These are phyloP conservation scores for Colletotrichum scovillei DNA, from an alignment of 2,329 filamentous ascomycete genomes.

Conservation along the genomic window DNA sequence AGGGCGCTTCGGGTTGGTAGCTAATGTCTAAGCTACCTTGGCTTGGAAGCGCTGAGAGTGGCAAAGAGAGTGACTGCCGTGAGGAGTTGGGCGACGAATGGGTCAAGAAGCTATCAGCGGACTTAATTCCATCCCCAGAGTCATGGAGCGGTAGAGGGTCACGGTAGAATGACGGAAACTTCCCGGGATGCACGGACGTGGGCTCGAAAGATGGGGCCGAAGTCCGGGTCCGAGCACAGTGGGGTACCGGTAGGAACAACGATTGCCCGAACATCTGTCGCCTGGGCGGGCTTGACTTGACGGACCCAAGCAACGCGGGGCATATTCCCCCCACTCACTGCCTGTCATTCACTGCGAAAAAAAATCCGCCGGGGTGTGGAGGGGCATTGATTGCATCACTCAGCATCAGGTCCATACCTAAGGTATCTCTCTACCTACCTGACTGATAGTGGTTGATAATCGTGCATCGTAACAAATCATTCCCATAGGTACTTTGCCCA, in stretches of 20 bases:
- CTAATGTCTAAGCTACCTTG: too few relatives aligned
- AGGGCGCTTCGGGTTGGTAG: neutral
- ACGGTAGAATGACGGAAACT: neutral
- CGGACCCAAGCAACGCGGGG: conserved; percentile 9
- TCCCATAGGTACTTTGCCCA: neutral
- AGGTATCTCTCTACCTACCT: neutral
- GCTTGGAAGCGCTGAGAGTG: neutral
- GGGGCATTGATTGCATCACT: conserved; percentile 26
- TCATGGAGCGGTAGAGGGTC: neutral
- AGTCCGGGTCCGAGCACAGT: neutral
- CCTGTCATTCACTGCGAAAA: neutral
- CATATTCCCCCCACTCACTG: neutral
- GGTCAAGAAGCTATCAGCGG: neutral
- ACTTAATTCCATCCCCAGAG: neutral
- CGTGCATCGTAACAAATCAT: neutral
- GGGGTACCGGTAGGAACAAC: conserved; percentile 4
- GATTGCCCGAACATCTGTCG: conserved; percentile 4
- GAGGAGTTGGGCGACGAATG: too few relatives aligned
- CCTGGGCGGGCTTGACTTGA: neutral
- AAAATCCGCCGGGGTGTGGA: conserved; percentile 5
- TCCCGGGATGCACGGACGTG: neutral
- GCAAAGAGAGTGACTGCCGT: neutral
- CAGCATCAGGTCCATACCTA: neutral
- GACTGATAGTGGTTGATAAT: neutral
- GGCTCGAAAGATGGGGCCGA: neutral